Evolutionary conservation across 2,329 filamentous ascomycete genomes (phyloP), one percentile per base, ranked within the genome.

Genomic region (Apiospora arundinis): DNA sequence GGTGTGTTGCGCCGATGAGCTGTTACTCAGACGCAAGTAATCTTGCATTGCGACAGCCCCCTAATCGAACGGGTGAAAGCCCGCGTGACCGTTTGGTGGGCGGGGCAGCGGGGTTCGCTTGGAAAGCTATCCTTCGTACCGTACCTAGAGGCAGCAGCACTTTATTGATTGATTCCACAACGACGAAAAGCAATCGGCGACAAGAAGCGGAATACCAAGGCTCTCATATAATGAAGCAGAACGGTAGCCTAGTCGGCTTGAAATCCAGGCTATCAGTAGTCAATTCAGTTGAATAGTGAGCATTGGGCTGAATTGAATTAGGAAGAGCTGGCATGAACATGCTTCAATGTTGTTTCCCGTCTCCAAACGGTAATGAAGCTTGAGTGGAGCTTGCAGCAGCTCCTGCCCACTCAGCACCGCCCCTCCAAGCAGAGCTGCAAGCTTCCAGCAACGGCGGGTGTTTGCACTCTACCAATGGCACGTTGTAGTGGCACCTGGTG

Each of bases 281-380:
- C 16, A 25, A 32, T 23, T n/a, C 23, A 52, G 18, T 25, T 42
- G 40, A 11, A 6, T 2, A 14, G 40, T 42, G 40, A 32, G 12
- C 5, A 56, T n/a, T 2, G 16, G 28, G 21, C 8, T 28, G 28
- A 60, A 37, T 9, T 28, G 28, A 60, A 37, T 9, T 16, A 9
- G 16, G 28, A 37, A 8, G 28, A 16, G 12, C 28, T 37, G 18
- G 21, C 25, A 32, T 21, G 14, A 60, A 6, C 16, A 42, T 42
- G 9, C 12, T 14, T 5, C 42, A 16, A 16, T 45, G 21, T 18
- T n/a, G 32, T 21, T 60, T 60, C 28, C 56, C 32, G 14, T 63
- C 56, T 63, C n/a, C 32, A 63, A 63, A 63, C 32, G 56, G 56
- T 21, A 63, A n/a, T 63, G 28, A 40, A 63, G 56, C 56, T 63